phyloP scores from a whole-genome alignment of 202 grass and related monocot genomes.

The Brachypodium distachyon region DNA sequence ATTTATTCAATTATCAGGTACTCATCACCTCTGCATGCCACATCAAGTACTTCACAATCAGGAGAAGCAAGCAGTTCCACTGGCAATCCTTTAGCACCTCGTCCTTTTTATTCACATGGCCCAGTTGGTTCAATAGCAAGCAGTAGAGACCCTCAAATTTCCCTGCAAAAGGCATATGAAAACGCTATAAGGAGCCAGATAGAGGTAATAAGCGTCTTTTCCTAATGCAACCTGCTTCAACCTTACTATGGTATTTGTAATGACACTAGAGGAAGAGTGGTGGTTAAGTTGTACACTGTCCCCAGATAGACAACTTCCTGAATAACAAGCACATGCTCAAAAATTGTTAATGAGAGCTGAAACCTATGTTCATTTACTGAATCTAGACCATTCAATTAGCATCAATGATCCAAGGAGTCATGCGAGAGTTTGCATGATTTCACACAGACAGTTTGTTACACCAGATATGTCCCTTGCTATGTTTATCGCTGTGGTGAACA shows the following conservation, averaged over 20 bases:
- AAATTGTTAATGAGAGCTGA: neutral
- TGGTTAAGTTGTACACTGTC: no score
- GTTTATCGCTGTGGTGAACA: neutral
- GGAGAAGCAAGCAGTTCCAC: slow-evolving; percentile 46
- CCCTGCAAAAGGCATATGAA: slow-evolving; percentile 45
- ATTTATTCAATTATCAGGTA: slow-evolving; percentile 23
- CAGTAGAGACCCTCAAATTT: slow-evolving; percentile 20
- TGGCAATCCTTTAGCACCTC: slow-evolving; percentile 6
- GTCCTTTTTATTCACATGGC: slow-evolving; percentile 15
- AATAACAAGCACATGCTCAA: neutral
- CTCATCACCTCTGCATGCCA: slow-evolving; percentile 28
- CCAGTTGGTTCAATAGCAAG: slow-evolving; percentile 14
- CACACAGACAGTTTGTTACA: neutral
- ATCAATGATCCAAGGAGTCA: neutral
- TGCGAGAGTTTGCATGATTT: neutral
- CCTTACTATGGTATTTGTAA: neutral
- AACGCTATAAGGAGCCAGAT: slow-evolving; percentile 60
- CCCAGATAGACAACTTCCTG: neutral
- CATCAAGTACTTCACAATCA: slow-evolving; percentile 20
- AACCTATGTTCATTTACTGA: neutral
- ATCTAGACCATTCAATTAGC: neutral
- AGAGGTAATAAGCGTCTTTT: slow-evolving; percentile 46
- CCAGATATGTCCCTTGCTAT: neutral
- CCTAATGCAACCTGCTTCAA: neutral
- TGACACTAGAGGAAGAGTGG: no score